phyloP scores from a whole-genome alignment of 2,329 filamentous ascomycete genomes.

The Cyanodermella asteris region DNA sequence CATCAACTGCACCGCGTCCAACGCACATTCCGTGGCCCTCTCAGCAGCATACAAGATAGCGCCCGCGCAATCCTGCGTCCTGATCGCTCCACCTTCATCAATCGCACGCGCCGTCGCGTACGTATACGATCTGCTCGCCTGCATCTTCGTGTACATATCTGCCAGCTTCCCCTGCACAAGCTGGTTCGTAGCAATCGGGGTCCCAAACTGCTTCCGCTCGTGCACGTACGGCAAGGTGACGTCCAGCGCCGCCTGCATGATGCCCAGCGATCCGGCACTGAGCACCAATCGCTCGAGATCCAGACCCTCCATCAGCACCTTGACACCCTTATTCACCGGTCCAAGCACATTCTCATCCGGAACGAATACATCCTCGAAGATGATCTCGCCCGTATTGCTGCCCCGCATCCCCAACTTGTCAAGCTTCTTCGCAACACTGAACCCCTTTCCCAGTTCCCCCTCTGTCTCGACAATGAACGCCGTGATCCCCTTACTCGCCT shows the following conservation, averaged over 20 bases:
- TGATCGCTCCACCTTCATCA: conserved; percentile 33
- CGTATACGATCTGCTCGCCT: conserved; percentile 67
- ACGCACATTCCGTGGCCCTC: conserved; percentile 62
- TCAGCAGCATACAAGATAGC: conserved; percentile 87
- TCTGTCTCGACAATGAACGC: conserved; percentile 66
- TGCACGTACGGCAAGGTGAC: conserved; percentile 75
- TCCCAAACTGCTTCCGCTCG: conserved; percentile 68
- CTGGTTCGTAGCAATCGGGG: conserved; percentile 77
- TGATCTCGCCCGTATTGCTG: conserved; percentile 83
- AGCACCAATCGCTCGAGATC: conserved; percentile 87
- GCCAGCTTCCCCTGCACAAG: conserved; percentile 80
- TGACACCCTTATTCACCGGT: conserved; percentile 56
- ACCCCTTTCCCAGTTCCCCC: conserved; percentile 51
- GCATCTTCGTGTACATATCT: conserved; percentile 92
- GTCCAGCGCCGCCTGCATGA: conserved; percentile 86
- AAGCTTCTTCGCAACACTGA: conserved; percentile 71
- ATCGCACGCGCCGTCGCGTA: conserved; percentile 54
- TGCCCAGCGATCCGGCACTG: conserved; percentile 68
- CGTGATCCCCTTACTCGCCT: conserved; percentile 74
- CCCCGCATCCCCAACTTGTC: conserved; percentile 98
- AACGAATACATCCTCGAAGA: conserved; percentile 81
- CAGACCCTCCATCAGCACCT: conserved; percentile 86
- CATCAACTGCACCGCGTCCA: conserved; percentile 79
- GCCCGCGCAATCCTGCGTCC: conserved; percentile 82
- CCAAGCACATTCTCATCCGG: conserved; percentile 66